A percentile compares a stretch with the other conserved stretches of the same genome.
phyloP scores from a whole-genome alignment of 225 moss, liverwort and hornwort genomes.

The Climacium dendroides region DNA sequence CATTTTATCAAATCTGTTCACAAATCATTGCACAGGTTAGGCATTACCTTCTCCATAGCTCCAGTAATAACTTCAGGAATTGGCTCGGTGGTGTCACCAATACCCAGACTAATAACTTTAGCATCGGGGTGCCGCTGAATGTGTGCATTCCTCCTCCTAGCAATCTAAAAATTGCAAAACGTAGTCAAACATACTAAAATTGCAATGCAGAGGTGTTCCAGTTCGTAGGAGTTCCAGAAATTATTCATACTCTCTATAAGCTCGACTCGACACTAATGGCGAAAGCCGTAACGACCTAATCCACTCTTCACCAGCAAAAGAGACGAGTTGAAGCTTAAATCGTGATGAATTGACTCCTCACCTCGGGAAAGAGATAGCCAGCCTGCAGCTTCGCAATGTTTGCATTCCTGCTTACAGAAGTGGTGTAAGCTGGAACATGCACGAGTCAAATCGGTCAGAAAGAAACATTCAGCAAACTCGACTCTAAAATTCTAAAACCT shows the following conservation, averaged over 20 bases:
- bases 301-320: neutral
- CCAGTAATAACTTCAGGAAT: constrained; percentile 65
- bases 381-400: constrained; percentile 94
- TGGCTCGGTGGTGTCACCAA: constrained; percentile 96
- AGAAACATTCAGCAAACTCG: neutral
- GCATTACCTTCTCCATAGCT: constrained; percentile 71
- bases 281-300: neutral
- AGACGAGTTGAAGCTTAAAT: neutral
- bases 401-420: constrained; percentile 66
- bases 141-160: constrained; percentile 72
- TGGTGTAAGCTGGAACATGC: constrained; percentile 45
- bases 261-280: neutral
- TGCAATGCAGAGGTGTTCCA: neutral
- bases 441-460: neutral
- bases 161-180: constrained; percentile 32
- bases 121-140: constrained; percentile 70
- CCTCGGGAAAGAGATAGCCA: constrained; percentile 98
- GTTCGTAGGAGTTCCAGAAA: neutral
- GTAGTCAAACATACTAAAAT: neutral
- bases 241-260: neutral
- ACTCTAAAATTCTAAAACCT: neutral
- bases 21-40: neutral
- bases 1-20: neutral
- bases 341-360: neutral
- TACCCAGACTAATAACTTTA: constrained; percentile 89